phyloP scores from a whole-genome alignment of 139 green algal genomes.

The Coelastrella sp. region DNA sequence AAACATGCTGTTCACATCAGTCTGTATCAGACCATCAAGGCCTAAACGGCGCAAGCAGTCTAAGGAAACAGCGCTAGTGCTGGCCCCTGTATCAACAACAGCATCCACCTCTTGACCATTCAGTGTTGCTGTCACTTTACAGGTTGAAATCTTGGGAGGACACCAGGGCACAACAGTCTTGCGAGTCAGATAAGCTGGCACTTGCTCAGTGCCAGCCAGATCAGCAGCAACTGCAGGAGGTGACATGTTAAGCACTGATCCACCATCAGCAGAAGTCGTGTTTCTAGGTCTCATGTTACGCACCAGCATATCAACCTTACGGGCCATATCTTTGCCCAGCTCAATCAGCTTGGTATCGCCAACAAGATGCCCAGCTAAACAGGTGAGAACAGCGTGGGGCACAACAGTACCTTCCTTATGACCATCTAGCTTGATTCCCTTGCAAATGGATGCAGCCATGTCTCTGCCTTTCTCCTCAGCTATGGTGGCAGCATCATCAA shows the following conservation, averaged over 20 bases:
- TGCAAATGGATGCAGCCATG: background rate
- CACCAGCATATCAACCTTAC: background rate
- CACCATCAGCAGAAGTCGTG: background rate
- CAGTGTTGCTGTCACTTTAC: constrained; percentile 17
- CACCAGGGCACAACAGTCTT: background rate
- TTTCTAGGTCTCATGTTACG: background rate
- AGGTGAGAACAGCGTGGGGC: background rate
- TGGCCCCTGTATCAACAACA: too few relatives aligned
- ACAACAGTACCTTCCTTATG: background rate
- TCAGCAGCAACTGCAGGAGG: background rate
- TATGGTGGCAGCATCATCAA: background rate
- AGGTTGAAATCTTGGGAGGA: background rate
- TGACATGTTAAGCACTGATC: background rate
- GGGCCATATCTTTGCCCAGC: background rate
- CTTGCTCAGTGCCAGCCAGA: background rate
- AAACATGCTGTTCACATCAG: too few relatives aligned
- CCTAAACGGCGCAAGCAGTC: too few relatives aligned
- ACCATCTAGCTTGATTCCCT: constrained; percentile 5
- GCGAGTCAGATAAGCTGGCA: too few relatives aligned
- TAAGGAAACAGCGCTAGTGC: too few relatives aligned
- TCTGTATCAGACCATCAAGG: too few relatives aligned
- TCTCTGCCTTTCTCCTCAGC: background rate
- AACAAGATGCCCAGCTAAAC: background rate
- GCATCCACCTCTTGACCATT: too few relatives aligned
- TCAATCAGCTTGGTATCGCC: background rate